These are phyloP conservation scores for Grosmannia clavigera DNA, from an alignment of 2,329 filamentous ascomycete species.

Conservation along the genomic window DNA sequence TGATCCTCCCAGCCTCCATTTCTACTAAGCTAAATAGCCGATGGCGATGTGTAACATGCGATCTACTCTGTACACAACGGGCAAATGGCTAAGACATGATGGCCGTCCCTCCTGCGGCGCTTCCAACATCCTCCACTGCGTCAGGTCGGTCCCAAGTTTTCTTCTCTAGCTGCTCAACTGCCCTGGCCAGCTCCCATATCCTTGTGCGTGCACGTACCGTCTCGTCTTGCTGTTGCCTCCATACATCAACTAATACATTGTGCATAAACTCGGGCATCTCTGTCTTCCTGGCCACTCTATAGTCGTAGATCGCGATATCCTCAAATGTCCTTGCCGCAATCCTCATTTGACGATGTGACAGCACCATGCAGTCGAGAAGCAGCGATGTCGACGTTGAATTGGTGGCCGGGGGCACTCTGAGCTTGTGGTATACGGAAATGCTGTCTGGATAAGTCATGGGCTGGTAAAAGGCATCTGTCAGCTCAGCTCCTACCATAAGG, in stretches of 20 bases:
- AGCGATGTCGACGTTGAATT: constrained; percentile 38
- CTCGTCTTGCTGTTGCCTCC: constrained; percentile 40
- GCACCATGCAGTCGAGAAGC: constrained; percentile 46
- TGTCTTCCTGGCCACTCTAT: constrained; percentile 23
- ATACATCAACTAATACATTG: constrained; percentile 23
- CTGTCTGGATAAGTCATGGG: constrained; percentile 75
- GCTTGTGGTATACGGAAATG: constrained; percentile 73
- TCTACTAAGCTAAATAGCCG: too few species aligned
- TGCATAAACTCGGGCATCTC: constrained; percentile 29
- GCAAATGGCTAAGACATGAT: neutral
- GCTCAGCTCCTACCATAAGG: neutral
- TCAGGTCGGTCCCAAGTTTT: constrained; percentile 61
- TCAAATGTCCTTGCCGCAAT: constrained; percentile 64
- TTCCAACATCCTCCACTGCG: constrained; percentile 58
- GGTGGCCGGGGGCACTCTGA: constrained; percentile 39
- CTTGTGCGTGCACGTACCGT: constrained; percentile 36
- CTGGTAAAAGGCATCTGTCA: constrained; percentile 25
- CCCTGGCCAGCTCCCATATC: constrained; percentile 43
- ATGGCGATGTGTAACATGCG: neutral
- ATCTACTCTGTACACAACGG: too few species aligned
- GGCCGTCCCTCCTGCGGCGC: neutral
- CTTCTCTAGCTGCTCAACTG: constrained; percentile 52
- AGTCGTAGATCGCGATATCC: constrained; percentile 68
- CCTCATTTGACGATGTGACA: constrained; percentile 64
- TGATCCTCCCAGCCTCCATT: too few species aligned